A percentile compares a stretch with the other conserved stretches of the same genome.
These are phyloP conservation scores for Peronospora destructor DNA, from an alignment of 352 stramenopile species.

Conservation along the genomic window DNA sequence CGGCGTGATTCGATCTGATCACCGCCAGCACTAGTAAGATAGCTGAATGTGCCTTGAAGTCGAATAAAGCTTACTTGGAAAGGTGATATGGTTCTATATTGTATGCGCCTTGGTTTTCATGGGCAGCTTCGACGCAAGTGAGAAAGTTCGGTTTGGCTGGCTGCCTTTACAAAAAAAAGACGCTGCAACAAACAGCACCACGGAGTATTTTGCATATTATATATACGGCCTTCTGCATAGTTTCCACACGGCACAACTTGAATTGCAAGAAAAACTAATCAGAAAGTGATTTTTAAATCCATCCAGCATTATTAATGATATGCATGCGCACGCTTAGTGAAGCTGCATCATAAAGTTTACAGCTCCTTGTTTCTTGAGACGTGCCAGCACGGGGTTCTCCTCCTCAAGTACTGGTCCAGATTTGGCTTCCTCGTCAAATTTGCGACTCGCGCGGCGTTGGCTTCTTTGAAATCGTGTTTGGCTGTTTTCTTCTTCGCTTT, in stretches of 20 bases:
- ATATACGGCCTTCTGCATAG: no score
- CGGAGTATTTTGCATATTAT: not conserved
- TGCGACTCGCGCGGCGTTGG: constrained; percentile 39
- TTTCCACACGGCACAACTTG: no score
- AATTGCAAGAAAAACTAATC: no score
- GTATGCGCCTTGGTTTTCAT: constrained; percentile 51
- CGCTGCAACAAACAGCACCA: not conserved
- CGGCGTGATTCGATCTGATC: no score
- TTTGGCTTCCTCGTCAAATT: constrained; percentile 43
- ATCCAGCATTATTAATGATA: not conserved
- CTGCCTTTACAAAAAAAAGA: constrained; percentile 15
- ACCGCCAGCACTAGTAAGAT: not conserved
- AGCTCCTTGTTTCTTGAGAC: constrained; percentile 74
- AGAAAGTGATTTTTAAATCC: no score
- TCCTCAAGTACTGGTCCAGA: constrained; percentile 20
- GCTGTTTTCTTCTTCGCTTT: constrained; percentile 26
- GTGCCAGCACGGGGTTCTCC: constrained; percentile 67
- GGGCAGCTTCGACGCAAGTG: constrained; percentile 42
- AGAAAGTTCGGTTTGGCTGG: constrained; percentile 57
- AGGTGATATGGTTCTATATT: constrained; percentile 65
- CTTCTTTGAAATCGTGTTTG: constrained; percentile 30
- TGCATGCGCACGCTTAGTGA: constrained; percentile 25
- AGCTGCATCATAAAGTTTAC: constrained; percentile 77
- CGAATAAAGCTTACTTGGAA: constrained; percentile 39
- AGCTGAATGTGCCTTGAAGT: not conserved